Evolutionary conservation across 2,329 filamentous ascomycete species (phyloP).

Genomic region (Fusarium ambrosium): DNA sequence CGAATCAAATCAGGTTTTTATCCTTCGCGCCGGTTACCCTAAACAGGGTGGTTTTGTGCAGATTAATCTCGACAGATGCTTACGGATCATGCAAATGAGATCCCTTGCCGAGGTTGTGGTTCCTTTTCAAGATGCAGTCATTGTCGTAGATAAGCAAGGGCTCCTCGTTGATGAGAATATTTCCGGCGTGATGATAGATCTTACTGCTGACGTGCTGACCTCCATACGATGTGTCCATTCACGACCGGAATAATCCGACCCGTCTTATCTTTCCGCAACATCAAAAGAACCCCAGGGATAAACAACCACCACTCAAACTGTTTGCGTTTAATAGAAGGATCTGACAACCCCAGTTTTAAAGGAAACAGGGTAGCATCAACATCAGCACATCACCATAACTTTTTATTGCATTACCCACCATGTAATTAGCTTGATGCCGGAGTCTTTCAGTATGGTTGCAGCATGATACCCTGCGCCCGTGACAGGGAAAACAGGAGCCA

Average conservation of each 20-base stretch:
- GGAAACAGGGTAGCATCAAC: not conserved
- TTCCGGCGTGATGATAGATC: not conserved
- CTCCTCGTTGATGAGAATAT: not conserved
- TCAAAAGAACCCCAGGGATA: not conserved
- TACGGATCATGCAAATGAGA: not conserved
- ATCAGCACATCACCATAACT: not conserved
- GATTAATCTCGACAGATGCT: not conserved
- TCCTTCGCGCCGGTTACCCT: not conserved
- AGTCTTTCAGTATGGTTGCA: not conserved
- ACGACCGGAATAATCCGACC: not conserved
- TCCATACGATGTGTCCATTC: not conserved
- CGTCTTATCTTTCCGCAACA: not conserved
- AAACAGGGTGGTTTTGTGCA: not conserved
- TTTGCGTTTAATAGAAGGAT: not conserved
- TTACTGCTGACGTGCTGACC: not conserved
- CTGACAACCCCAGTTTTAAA: not conserved
- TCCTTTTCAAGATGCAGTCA: not conserved
- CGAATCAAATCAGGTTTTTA: not conserved
- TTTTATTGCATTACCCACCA: not conserved
- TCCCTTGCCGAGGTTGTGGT: not conserved
- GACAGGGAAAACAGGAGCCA: not conserved
- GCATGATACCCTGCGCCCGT: not conserved
- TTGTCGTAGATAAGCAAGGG: not conserved
- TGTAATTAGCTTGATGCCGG: not conserved
- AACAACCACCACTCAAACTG: not conserved